Conservation (phyloP, 306 rosid genomes). For the Prunus davidiana region DNA sequence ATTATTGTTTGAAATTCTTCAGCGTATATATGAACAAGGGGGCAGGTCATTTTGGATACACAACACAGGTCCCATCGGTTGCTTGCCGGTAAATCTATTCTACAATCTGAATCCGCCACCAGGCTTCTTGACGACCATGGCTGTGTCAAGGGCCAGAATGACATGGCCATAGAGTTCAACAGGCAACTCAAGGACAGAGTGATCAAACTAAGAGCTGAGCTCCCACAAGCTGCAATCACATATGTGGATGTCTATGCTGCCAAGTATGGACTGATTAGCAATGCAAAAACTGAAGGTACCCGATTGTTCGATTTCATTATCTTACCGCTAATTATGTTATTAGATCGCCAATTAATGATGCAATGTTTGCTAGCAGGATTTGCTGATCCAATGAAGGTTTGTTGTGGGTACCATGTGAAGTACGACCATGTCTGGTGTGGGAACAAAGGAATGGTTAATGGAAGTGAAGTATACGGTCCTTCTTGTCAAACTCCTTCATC, state of each 20-base stretch:
- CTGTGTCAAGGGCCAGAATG: slow-evolving; percentile 70
- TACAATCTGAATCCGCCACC: slow-evolving; percentile 58
- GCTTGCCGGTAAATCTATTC: slow-evolving; percentile 68
- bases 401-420: slow-evolving; percentile 87
- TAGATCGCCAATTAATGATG: not conserved
- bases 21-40: slow-evolving; percentile 65
- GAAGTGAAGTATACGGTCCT: slow-evolving; percentile 59
- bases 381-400: slow-evolving; percentile 64
- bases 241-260: slow-evolving; percentile 80
- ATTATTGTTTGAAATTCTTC: slow-evolving; percentile 8
- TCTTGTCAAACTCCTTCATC: slow-evolving; percentile 61
- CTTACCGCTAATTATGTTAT: not conserved
- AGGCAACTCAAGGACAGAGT: slow-evolving; percentile 59
- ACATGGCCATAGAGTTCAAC: slow-evolving; percentile 71
- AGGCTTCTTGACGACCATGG: slow-evolving; percentile 59
- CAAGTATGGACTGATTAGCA: slow-evolving; percentile 71
- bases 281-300: slow-evolving; percentile 67
- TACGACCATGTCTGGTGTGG: slow-evolving; percentile 89
- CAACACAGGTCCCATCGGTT: slow-evolving; percentile 91
- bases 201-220: slow-evolving; percentile 67
- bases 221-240: slow-evolving; percentile 79
- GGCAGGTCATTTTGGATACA: slow-evolving; percentile 93
- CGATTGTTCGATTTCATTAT: not conserved
- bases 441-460: slow-evolving; percentile 43
- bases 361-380: slow-evolving; percentile 47